Base-by-base conservation (phyloP, 2,329 filamentous ascomycete species). In the Aaosphaeria arxii region DNA sequence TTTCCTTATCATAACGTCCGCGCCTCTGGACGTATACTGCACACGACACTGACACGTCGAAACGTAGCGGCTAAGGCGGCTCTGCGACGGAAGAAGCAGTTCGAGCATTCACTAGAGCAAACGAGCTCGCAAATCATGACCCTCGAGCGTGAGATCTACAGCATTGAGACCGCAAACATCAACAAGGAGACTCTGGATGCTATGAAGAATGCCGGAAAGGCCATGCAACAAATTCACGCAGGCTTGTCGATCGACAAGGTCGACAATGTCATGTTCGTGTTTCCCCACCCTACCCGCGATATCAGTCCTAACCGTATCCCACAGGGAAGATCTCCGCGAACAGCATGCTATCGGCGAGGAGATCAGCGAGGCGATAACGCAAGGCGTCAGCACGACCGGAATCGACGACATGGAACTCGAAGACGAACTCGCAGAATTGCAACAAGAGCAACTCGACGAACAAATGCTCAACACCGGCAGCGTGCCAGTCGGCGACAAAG, bases 111-210 rank as follows among this genome's bases (percentile, higher is more conserved):
- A 48, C 83, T 96, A 50, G 90, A 96, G 58, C 91, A 96, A 74
- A 97, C 92, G 1, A 81, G 84, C 50, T 84, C 87, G 31, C 92
- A 97, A 74, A 95, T 97, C 66, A 84, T 85, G 62, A 95, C 94
- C 24, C 80, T 99, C 40, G 94, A 99, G 72, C 88, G 91, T 67
- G 91, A 99, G 71, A 95, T 97, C 67, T 94, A 94, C 71, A 87
- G 89, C 51, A 97, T 99, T 77, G 94, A 99, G 74, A 90, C 91
- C 42, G 94, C 94, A 53, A 99, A 97, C 71, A 96, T 99, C 78
- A 99, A 99, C 79, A 86, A 92, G 74, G 91, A 96, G 78, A 99
- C 94, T 9, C 79, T 97, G 56, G 83, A 87, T 58, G 92, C 91
- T 6, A 96, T 99, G 91, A 87, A 95, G 82, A 86, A 86, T 67